These are phyloP conservation scores for Ottelia alismoides DNA, from an alignment of 106 monocot genomes.

Conservation along the genomic window DNA sequence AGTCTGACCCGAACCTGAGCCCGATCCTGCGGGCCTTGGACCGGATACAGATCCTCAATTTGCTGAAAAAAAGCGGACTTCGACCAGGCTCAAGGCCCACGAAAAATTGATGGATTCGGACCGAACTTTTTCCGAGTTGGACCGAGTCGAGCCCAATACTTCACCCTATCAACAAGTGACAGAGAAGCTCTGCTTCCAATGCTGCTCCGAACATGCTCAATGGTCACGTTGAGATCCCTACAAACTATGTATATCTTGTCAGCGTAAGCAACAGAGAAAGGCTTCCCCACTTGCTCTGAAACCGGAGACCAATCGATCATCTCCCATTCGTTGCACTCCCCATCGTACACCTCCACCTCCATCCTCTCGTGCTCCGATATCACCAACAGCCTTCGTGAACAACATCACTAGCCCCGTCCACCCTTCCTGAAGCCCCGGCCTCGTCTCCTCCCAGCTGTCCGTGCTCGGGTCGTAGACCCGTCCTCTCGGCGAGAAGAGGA, in stretches of 20 bases:
- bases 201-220: slow-evolving; percentile 26
- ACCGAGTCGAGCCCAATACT: no score
- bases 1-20: no score
- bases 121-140: no score
- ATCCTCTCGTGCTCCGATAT: slow-evolving; percentile 61
- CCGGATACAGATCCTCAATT: no score
- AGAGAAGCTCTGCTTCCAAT: slow-evolving; percentile 9
- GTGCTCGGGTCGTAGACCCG: slow-evolving; percentile 49
- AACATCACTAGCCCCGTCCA: slow-evolving; percentile 69
- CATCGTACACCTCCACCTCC: slow-evolving; percentile 59
- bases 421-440: slow-evolving; percentile 63
- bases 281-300: slow-evolving; percentile 46
- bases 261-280: slow-evolving; percentile 31
- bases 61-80: no score
- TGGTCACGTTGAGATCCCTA: slow-evolving; percentile 42
- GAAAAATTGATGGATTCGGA: no score
- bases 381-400: slow-evolving; percentile 41
- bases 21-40: no score
- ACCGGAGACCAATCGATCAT: slow-evolving; percentile 31
- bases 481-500: slow-evolving; percentile 72
- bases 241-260: slow-evolving; percentile 50
- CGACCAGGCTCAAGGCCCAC: no score
- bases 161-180: no score
- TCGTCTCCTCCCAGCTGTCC: slow-evolving; percentile 48
- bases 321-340: slow-evolving; percentile 47